phyloP scores from a whole-genome alignment of 2,329 filamentous ascomycete species.

The Fusarium dlaminii region DNA sequence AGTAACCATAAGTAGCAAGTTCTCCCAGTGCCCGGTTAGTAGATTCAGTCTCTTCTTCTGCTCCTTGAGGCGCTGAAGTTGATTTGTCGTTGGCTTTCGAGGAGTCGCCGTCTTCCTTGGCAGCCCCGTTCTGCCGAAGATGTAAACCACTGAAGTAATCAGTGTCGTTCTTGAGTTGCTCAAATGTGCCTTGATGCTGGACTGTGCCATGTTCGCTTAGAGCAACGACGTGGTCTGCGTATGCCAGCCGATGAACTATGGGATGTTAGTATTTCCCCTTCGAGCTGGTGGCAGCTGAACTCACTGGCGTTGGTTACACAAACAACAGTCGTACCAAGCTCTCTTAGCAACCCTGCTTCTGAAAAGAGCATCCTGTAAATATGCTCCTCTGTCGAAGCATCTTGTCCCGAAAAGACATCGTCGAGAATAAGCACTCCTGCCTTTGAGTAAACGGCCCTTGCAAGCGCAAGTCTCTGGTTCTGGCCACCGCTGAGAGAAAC shows the following conservation, averaged over 20 bases:
- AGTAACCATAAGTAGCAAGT: slow-evolving; percentile 11
- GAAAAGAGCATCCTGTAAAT: slow-evolving; percentile 7
- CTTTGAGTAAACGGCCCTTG: slow-evolving; percentile 38
- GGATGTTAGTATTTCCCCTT: background rate
- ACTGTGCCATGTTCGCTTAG: slow-evolving; percentile 7
- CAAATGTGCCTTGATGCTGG: slow-evolving; percentile 16
- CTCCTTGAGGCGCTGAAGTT: background rate
- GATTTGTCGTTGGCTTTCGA: background rate
- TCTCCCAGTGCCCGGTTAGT: background rate
- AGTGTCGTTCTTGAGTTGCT: slow-evolving; percentile 7
- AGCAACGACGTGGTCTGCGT: slow-evolving; percentile 7
- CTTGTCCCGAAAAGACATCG: slow-evolving; percentile 46
- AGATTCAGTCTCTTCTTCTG: background rate
- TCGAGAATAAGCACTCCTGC: slow-evolving; percentile 44
- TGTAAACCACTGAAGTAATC: slow-evolving; percentile 11
- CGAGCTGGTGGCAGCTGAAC: background rate
- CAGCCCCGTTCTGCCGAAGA: background rate
- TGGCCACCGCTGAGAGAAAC: slow-evolving; percentile 49
- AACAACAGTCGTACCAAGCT: background rate
- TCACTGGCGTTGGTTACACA: slow-evolving; percentile 12
- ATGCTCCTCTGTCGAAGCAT: slow-evolving; percentile 20
- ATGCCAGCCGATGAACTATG: background rate
- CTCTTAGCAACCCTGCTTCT: background rate
- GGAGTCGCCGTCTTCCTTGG: background rate
- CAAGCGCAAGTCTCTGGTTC: slow-evolving; percentile 43